phyloP scores from a whole-genome alignment of 352 stramenopile species.

The Phytophthora pseudosyringae region DNA sequence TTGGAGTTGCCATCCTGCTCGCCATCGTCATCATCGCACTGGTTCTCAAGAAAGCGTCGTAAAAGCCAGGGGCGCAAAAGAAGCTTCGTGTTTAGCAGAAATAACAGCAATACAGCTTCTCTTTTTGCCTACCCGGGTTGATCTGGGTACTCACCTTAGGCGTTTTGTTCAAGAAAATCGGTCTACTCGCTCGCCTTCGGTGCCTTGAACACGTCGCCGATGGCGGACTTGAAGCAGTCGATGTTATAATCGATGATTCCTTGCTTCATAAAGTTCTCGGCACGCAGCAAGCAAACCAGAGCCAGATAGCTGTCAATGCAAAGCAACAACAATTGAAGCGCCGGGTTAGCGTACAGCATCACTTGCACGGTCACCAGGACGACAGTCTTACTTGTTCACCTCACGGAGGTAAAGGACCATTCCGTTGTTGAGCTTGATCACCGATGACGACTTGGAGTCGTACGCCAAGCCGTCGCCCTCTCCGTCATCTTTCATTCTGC shows the following conservation, averaged over 20 bases:
- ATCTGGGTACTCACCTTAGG: slow-evolving; percentile 1
- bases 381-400: slow-evolving; percentile 87
- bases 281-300: slow-evolving; percentile 96
- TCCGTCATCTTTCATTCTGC: slow-evolving; percentile 89
- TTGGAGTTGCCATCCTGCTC: slow-evolving; percentile 81
- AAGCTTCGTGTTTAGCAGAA: slow-evolving; percentile 14
- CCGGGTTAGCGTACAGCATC: slow-evolving; percentile 4
- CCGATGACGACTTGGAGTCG: slow-evolving; percentile 95
- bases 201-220: slow-evolving; percentile 89
- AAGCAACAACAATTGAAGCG: slow-evolving; percentile 7
- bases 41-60: slow-evolving; percentile 49
- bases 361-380: slow-evolving; percentile 3
- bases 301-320: slow-evolving; percentile 89
- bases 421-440: slow-evolving; percentile 98
- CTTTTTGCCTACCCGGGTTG: slow-evolving; percentile 11
- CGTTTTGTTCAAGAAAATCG: background rate
- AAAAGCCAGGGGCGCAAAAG: background rate
- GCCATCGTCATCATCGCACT: slow-evolving; percentile 78
- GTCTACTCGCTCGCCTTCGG: slow-evolving; percentile 57
- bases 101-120: slow-evolving; percentile 19
- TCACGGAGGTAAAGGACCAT: slow-evolving; percentile 96
- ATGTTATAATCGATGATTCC: slow-evolving; percentile 99
- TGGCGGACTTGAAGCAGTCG: slow-evolving; percentile 96
- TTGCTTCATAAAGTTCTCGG: slow-evolving; percentile 98
- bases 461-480: slow-evolving; percentile 95